Evolutionary conservation across 441 rosid species (phyloP).

Genomic region (Daphne laureola): DNA sequence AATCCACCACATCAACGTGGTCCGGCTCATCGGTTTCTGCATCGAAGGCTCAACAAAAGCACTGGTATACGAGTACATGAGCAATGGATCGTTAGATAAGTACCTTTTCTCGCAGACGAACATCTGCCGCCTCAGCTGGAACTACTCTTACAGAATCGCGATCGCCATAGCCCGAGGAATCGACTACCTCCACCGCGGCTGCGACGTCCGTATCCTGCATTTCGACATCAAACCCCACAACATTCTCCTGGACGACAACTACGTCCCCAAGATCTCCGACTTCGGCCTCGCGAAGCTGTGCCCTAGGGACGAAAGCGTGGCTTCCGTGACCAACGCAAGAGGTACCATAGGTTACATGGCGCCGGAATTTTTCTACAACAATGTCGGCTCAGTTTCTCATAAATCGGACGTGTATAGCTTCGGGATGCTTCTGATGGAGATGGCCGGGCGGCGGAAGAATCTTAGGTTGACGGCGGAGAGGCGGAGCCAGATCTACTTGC

Average conservation of each 20-base stretch:
- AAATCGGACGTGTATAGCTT: conserved; percentile 37
- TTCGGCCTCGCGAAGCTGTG: conserved; percentile 27
- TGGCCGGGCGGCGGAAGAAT: conserved; percentile 19
- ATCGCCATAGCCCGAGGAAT: conserved; percentile 24
- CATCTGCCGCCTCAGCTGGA: conserved; percentile 5
- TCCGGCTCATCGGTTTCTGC: conserved; percentile 33
- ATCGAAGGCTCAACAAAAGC: conserved; percentile 27
- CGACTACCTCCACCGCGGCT: conserved; percentile 30
- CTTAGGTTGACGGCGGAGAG: not conserved
- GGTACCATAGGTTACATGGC: conserved; percentile 31
- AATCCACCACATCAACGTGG: conserved; percentile 33
- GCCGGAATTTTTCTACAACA: conserved; percentile 27
- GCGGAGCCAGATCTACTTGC: conserved; percentile 14
- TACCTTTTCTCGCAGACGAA: conserved; percentile 10
- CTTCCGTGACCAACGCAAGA: conserved; percentile 21
- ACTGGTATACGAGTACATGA: conserved; percentile 37
- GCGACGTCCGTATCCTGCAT: conserved; percentile 23
- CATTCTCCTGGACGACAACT: conserved; percentile 21
- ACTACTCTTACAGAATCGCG: conserved; percentile 14
- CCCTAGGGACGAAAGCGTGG: conserved; percentile 19
- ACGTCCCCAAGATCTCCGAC: conserved; percentile 27
- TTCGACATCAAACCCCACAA: conserved; percentile 32
- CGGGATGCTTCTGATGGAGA: conserved; percentile 35
- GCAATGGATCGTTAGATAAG: conserved; percentile 29
- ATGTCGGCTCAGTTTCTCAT: conserved; percentile 27